These are phyloP conservation scores for Colletotrichum australisinense DNA, from an alignment of 2,329 filamentous ascomycete genomes.

Conservation along the genomic window DNA sequence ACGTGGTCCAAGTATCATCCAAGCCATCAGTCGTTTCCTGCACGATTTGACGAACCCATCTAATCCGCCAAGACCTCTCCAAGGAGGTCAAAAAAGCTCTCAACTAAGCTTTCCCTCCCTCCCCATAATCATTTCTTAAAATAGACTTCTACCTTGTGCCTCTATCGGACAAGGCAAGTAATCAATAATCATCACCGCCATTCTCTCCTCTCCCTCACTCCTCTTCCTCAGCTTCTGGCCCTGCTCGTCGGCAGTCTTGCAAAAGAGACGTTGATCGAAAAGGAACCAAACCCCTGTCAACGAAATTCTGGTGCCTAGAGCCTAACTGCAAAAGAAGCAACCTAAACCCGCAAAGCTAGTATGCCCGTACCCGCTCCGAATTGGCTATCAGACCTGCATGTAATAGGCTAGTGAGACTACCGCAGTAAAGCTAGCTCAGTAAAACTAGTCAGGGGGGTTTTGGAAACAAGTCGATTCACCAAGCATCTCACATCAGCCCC, in stretches of 20 bases:
- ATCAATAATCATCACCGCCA: not conserved
- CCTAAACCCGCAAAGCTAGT: not conserved
- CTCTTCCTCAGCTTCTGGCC: too few relatives aligned
- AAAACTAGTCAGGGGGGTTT: not conserved
- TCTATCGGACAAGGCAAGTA: not conserved
- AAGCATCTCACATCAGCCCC: not conserved
- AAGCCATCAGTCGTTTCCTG: not conserved
- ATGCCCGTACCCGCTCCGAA: not conserved
- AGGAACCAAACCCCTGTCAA: conserved; percentile 37
- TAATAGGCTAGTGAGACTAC: not conserved
- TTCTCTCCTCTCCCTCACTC: not conserved
- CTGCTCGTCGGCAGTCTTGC: not conserved
- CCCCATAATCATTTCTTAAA: not conserved
- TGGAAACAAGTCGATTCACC: too few relatives aligned
- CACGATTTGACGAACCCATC: not conserved
- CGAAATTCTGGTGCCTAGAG: conserved; percentile 35
- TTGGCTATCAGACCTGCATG: not conserved
- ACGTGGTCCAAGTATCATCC: not conserved
- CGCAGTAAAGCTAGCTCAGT: too few relatives aligned
- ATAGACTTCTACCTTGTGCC: not conserved
- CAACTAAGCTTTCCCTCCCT: not conserved
- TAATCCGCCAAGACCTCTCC: not conserved
- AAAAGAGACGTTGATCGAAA: too few relatives aligned
- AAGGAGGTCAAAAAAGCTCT: not conserved
- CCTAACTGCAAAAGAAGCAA: not conserved